phyloP scores from a whole-genome alignment of 2,329 filamentous ascomycete species.

The Rhynchosporium secalis region DNA sequence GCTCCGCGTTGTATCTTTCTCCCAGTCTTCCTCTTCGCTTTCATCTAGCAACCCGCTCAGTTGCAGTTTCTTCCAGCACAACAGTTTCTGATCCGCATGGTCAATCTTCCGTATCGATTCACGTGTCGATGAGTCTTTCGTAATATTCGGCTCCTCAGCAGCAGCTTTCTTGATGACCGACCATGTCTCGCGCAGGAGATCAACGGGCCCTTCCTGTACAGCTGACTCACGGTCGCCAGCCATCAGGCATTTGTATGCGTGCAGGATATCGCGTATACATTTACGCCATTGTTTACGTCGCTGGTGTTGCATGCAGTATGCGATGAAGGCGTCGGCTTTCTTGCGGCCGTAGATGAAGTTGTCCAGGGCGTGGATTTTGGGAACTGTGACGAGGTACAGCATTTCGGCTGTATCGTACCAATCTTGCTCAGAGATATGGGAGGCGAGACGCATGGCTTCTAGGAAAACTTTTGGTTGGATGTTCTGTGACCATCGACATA shows the following conservation, averaged over 20 bases:
- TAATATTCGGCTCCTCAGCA: conserved; percentile 8
- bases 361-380: conserved; percentile 14
- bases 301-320: conserved; percentile 16
- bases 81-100: conserved; percentile 15
- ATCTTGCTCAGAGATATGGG: conserved; percentile 12
- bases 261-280: conserved; percentile 16
- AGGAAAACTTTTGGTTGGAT: conserved; percentile 16
- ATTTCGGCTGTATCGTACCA: conserved; percentile 18
- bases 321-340: conserved; percentile 17
- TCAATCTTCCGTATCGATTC: conserved; percentile 18
- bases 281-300: conserved; percentile 15
- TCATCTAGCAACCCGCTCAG: conserved; percentile 13
- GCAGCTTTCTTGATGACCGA: conserved; percentile 13
- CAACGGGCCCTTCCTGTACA: conserved; percentile 14
- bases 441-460: conserved; percentile 15
- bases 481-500: conserved; percentile 15
- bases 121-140: conserved; percentile 11
- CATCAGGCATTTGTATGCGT: conserved; percentile 18
- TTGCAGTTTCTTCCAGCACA: conserved; percentile 15
- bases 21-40: conserved; percentile 17
- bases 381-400: conserved; percentile 15
- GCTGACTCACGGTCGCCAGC: conserved; percentile 16
- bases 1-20: conserved; percentile 12
- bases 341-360: conserved; percentile 18
- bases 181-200: conserved; percentile 15